These are phyloP conservation scores for Hypholoma sublateritium DNA, from an alignment of 768 basidiomycete species.

Conservation along the genomic window DNA sequence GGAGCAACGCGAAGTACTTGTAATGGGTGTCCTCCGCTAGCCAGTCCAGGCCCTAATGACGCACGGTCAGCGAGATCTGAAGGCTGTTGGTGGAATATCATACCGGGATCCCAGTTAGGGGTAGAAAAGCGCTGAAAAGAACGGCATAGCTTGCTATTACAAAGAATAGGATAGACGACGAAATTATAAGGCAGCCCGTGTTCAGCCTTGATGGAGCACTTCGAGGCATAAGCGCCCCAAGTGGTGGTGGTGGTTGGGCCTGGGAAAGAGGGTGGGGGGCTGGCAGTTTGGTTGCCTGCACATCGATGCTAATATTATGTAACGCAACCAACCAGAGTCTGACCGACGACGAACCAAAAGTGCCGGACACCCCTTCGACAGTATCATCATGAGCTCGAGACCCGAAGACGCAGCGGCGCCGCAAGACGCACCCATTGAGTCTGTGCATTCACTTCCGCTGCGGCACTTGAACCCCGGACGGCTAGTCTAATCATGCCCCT, in stretches of 20 bases:
- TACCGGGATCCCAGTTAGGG: conserved; percentile 51
- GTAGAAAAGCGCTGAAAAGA: conserved; percentile 64
- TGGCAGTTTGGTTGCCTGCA: conserved; percentile 7
- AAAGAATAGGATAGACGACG: conserved; percentile 52
- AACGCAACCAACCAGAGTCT: conserved; percentile 6
- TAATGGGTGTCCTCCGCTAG: conserved; percentile 80
- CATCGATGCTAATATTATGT: conserved; percentile 15
- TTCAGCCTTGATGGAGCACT: conserved; percentile 13
- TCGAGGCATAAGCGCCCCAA: conserved; percentile 4
- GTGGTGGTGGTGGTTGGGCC: not conserved
- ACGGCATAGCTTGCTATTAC: conserved; percentile 58
- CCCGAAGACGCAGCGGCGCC: conserved; percentile 14
- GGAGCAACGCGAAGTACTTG: conserved; percentile 80
- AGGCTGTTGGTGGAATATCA: conserved; percentile 21
- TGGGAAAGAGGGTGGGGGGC: conserved; percentile 8
- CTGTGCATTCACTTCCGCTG: conserved; percentile 25
- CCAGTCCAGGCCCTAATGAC: conserved; percentile 55
- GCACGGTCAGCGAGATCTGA: not conserved
- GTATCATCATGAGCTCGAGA: conserved; percentile 25
- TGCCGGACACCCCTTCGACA: not conserved
- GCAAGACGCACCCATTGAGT: conserved; percentile 30
- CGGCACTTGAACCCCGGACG: conserved; percentile 8
- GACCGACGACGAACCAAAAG: conserved; percentile 1
- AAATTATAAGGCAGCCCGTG: conserved; percentile 49
- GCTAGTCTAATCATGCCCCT: conserved; percentile 30